Evolutionary conservation across 176 grass and related monocot genomes (phyloP).

Genomic region (Miscanthus lutarioriparius): DNA sequence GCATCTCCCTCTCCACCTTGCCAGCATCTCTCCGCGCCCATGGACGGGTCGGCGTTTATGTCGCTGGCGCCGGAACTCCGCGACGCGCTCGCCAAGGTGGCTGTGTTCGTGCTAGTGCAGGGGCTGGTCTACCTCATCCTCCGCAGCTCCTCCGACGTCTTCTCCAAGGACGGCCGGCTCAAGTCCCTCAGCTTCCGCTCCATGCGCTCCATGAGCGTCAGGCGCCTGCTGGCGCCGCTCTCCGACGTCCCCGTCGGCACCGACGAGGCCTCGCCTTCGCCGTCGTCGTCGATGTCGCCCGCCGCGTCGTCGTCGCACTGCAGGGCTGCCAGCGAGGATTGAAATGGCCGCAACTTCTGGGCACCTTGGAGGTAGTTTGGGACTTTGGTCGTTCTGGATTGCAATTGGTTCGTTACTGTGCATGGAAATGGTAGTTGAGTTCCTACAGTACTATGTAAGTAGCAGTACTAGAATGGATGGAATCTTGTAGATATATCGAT

Average conservation of each 20-base stretch:
- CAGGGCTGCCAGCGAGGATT: constrained; percentile 34
- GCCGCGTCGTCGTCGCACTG: constrained; percentile 9
- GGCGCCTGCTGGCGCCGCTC: constrained; percentile 55
- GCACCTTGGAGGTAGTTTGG: background rate
- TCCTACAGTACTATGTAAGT: background rate
- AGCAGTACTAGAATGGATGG: background rate
- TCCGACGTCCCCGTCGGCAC: constrained; percentile 64
- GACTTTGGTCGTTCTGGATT: constrained; percentile 17
- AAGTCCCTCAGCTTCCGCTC: constrained; percentile 66
- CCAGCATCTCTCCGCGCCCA: background rate
- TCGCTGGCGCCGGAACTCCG: constrained; percentile 68
- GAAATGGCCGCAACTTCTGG: background rate
- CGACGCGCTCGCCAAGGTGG: constrained; percentile 54
- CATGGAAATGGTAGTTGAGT: constrained; percentile 21
- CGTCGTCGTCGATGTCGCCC: no score
- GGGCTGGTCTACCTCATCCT: constrained; percentile 76
- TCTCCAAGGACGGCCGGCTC: constrained; percentile 44
- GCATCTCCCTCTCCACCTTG: background rate
- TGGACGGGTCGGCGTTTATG: constrained; percentile 44
- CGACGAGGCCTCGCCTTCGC: constrained; percentile 32
- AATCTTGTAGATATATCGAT: constrained; percentile 22
- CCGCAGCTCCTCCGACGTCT: constrained; percentile 68
- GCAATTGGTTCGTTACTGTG: background rate
- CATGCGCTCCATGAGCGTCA: constrained; percentile 65
- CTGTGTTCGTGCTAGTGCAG: constrained; percentile 66